Evolutionary conservation across 140 eudicot species (phyloP).

Genomic region (Flaveria floridana): DNA sequence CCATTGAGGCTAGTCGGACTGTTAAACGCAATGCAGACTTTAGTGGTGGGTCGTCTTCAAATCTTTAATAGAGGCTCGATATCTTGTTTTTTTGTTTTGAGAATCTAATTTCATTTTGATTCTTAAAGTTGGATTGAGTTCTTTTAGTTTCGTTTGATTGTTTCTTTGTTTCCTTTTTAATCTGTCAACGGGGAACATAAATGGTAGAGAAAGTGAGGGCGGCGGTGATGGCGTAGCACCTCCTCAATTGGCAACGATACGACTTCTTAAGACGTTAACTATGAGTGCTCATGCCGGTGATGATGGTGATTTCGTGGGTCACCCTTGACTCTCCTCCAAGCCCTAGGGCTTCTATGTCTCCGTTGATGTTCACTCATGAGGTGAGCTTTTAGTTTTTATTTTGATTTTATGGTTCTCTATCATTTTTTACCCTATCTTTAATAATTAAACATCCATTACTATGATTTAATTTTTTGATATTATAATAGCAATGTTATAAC

Average conservation of each 20-base stretch:
- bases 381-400: constrained; percentile 27
- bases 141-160: neutral
- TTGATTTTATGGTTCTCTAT: neutral
- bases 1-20: no score
- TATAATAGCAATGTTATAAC: constrained; percentile 16
- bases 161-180: no score
- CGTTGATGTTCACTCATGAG: constrained; percentile 94
- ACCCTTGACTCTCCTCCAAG: constrained; percentile 64
- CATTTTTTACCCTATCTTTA: neutral
- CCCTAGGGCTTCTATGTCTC: constrained; percentile 90
- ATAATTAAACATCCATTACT: neutral
- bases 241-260: constrained; percentile 48
- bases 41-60: neutral
- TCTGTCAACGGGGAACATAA: constrained; percentile 59
- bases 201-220: constrained; percentile 51
- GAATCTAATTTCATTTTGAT: constrained; percentile 21
- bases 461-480: constrained; percentile 8
- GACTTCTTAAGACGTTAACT: constrained; percentile 40
- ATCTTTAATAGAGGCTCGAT: neutral
- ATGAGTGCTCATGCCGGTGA: constrained; percentile 31
- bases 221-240: constrained; percentile 31
- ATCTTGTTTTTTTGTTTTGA: neutral
- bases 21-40: no score
- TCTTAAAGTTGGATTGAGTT: constrained; percentile 1
- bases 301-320: constrained; percentile 61